Conservation (phyloP, 2,329 filamentous ascomycete species). For the Pseudopyricularia cyperi region DNA sequence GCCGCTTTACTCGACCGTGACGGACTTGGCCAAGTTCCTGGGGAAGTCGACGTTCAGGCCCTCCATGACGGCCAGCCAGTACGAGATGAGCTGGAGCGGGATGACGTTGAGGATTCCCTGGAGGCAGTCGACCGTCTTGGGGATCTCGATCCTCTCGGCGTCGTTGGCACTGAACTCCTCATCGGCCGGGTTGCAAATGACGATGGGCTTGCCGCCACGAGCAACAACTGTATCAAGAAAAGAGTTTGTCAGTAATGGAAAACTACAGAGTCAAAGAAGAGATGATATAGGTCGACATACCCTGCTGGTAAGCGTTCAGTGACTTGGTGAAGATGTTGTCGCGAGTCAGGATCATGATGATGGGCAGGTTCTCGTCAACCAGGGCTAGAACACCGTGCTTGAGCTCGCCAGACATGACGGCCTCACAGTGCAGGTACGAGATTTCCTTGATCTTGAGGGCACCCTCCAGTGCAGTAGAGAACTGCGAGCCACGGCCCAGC, state of each 20-base stretch:
- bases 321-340: conserved; percentile 97
- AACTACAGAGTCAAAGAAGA: neutral
- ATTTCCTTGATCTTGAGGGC: conserved; percentile 99
- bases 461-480: conserved; percentile 92
- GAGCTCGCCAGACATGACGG: conserved; percentile 98
- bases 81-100: conserved; percentile 92
- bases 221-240: conserved; percentile 58
- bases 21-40: conserved; percentile 95
- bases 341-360: conserved; percentile 98
- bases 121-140: conserved; percentile 85
- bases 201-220: conserved; percentile 88
- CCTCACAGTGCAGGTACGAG: conserved; percentile 97
- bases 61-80: conserved; percentile 95
- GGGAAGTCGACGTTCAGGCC: conserved; percentile 98
- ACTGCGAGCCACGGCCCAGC: conserved; percentile 89
- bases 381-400: conserved; percentile 97
- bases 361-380: conserved; percentile 95
- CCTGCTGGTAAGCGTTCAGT: conserved; percentile 98
- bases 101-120: conserved; percentile 98
- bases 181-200: conserved; percentile 90
- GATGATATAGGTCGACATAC: conserved; percentile 33
- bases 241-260: conserved; percentile 10
- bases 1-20: conserved; percentile 77
- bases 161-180: conserved; percentile 78
- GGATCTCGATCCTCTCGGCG: conserved; percentile 95